Evolutionary conservation across 1,284 basidiomycete species (phyloP).

Genomic region (Ceratobasidium sp.): DNA sequence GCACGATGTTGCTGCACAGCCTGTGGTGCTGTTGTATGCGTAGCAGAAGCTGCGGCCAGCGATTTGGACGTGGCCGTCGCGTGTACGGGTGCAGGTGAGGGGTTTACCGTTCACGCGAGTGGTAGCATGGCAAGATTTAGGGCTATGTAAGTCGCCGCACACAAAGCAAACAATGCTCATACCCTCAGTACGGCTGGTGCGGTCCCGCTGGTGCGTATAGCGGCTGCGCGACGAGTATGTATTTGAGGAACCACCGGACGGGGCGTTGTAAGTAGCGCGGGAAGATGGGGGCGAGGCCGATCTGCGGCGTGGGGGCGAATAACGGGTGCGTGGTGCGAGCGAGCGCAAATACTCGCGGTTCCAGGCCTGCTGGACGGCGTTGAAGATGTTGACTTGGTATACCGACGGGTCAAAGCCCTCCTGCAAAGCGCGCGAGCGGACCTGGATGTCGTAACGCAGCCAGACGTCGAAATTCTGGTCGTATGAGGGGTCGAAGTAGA

Average conservation of each 20-base stretch:
- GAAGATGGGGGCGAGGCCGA: background rate
- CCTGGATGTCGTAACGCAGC: slow-evolving; percentile 18
- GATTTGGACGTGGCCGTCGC: background rate
- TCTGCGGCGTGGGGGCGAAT: background rate
- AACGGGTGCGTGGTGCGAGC: too few species aligned
- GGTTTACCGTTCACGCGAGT: background rate
- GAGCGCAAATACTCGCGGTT: background rate
- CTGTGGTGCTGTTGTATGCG: slow-evolving; percentile 13
- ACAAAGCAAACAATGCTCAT: too few species aligned
- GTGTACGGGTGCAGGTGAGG: background rate
- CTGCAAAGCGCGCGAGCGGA: background rate
- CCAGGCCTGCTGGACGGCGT: background rate
- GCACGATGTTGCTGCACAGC: slow-evolving; percentile 8
- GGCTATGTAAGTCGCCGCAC: background rate
- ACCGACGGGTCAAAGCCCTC: slow-evolving; percentile 5
- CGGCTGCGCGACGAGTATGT: too few species aligned
- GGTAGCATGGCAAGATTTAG: background rate
- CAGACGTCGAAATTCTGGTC: slow-evolving; percentile 10
- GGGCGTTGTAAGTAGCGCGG: too few species aligned
- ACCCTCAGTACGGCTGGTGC: too few species aligned
- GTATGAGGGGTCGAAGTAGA: background rate
- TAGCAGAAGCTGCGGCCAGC: slow-evolving; percentile 25
- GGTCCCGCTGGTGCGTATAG: too few species aligned
- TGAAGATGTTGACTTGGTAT: background rate
- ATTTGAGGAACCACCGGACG: background rate